Evolutionary conservation across 1,139 yeast species (phyloP), one percentile per base, ranked within the genome.

Genomic region (Scheffersomyces stambukii): DNA sequence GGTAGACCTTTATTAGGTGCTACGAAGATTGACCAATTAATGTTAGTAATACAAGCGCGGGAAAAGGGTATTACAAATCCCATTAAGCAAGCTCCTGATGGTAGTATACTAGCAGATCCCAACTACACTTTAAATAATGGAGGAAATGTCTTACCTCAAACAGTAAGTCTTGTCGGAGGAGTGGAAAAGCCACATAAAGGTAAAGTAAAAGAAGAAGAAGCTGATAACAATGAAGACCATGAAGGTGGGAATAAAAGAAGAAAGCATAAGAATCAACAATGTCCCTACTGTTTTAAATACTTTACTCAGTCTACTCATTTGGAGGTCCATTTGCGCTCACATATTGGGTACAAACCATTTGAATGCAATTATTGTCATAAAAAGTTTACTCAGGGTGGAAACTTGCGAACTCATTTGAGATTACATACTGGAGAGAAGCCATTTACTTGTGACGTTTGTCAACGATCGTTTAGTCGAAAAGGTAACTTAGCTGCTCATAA

Each of bases 341-440:
- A 82, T 49, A 77, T 81, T 45, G 91, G 91, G 1, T 70, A 71
- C 36, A 81, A 81, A 46, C 93, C 93, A 8, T 86, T 79, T 55
- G 80, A 75, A 50, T 89, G 97, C 53, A 64, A 68, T 6, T 83
- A 67, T 48, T 89, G 93, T 55, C 81, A 77, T 33, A 86, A 86
- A 55, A 63, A 81, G 34, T 89, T 89, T 47, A 83, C 94, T 1
- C 97, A 89, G 52, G 94, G 95, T 40, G 95, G 96, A 10, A 91
- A 89, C 54, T 63, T 89, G 47, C 70, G 94, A 40, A 86, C 95
- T 2, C 97, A 89, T 60, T 64, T 81, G 43, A 66, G 96, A 38
- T 65, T 88, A 15, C 96, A 89, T 49, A 88, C 96, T 2, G 96
- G 96, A 16, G 95, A 85, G 45, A 82, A 82, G 50, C 96, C 96